These are phyloP conservation scores for Plenodomus lindquistii DNA, from an alignment of 2,329 filamentous ascomycete genomes.

Conservation along the genomic window DNA sequence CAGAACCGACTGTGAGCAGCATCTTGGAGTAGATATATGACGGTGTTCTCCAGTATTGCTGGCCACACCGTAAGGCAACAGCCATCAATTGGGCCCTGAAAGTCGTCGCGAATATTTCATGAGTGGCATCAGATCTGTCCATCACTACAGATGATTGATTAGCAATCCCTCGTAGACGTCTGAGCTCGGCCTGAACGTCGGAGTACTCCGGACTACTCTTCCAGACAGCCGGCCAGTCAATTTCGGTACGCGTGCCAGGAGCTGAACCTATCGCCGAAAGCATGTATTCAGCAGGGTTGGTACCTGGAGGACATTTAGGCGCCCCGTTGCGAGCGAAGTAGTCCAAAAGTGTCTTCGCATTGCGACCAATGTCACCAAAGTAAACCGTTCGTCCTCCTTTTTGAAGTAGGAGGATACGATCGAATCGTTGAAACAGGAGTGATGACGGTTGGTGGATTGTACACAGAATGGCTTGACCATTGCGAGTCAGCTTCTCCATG, in stretches of 20 bases:
- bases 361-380: conserved; percentile 75
- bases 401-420: conserved; percentile 76
- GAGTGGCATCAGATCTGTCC: conserved; percentile 50
- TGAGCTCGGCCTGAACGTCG: conserved; percentile 44
- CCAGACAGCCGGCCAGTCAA: conserved; percentile 51
- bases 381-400: conserved; percentile 77
- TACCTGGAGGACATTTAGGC: conserved; percentile 62
- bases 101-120: conserved; percentile 50
- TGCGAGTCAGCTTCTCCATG: conserved; percentile 83
- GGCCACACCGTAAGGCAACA: conserved; percentile 49
- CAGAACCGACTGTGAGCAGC: conserved; percentile 30
- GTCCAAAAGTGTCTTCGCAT: conserved; percentile 55
- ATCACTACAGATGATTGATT: conserved; percentile 30
- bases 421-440: conserved; percentile 88
- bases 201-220: conserved; percentile 25
- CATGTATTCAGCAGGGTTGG: conserved; percentile 81
- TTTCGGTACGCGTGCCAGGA: conserved; percentile 25
- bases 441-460: conserved; percentile 94
- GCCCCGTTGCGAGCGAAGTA: conserved; percentile 71
- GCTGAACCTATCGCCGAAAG: conserved; percentile 52
- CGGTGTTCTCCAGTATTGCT: conserved; percentile 53
- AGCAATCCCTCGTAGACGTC: conserved; percentile 44
- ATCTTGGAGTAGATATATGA: conserved; percentile 48
- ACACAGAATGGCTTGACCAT: conserved; percentile 79
- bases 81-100: conserved; percentile 38